These are phyloP conservation scores for Strigomonas galati DNA, from an alignment of 208 protist species.

Conservation along the genomic window DNA sequence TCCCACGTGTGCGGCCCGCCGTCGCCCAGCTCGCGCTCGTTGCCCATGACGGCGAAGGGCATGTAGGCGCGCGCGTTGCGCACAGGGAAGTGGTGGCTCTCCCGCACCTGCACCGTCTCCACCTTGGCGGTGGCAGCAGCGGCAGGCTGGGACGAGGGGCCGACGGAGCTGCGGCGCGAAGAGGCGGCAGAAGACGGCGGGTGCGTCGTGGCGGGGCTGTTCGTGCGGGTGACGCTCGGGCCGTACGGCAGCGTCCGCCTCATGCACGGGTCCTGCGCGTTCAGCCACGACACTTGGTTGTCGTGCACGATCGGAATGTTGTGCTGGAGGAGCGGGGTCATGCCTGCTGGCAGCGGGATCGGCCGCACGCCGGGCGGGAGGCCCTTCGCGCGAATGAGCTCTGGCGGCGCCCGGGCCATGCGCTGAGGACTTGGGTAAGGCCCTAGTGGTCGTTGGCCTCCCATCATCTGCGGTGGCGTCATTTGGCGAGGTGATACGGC, in stretches of 20 bases:
- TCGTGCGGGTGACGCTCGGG: neutral
- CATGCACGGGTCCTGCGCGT: neutral
- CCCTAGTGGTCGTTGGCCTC: neutral
- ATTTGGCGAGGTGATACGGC: neutral
- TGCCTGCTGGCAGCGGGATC: neutral
- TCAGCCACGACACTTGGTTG: neutral
- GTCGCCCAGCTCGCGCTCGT: slow-evolving; percentile 27
- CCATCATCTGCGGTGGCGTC: neutral
- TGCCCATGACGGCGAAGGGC: slow-evolving; percentile 45
- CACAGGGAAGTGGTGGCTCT: slow-evolving; percentile 59
- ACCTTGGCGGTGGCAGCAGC: neutral
- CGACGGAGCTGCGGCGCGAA: neutral
- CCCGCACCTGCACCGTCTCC: slow-evolving; percentile 24
- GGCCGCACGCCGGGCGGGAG: no score
- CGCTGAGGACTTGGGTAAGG: neutral
- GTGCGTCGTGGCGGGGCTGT: slow-evolving; percentile 8
- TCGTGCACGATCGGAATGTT: neutral
- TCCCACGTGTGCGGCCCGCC: slow-evolving; percentile 35
- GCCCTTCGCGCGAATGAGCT: neutral
- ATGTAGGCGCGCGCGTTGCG: slow-evolving; percentile 30
- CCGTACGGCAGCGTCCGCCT: neutral
- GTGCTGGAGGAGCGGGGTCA: neutral
- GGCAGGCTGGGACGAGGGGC: neutral
- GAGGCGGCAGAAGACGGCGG: slow-evolving; percentile 2
- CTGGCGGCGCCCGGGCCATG: slow-evolving; percentile 5